These are phyloP conservation scores for Vigna angularis DNA, from an alignment of 306 rosid species.

Conservation along the genomic window DNA sequence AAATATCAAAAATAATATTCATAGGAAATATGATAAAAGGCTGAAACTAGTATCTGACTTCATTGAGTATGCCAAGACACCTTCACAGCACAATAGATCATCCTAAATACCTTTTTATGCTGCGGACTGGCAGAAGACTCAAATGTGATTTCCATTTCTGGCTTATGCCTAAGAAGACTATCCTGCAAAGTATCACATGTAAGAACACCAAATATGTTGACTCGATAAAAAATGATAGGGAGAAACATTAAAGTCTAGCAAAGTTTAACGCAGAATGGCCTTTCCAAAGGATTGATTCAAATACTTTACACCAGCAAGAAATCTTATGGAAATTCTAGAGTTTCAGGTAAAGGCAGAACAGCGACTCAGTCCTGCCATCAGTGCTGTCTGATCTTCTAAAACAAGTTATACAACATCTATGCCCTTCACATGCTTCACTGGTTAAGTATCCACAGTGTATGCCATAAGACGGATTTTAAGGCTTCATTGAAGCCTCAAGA, in stretches of 20 bases:
- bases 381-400: slow-evolving; percentile 17
- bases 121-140: slow-evolving; percentile 48
- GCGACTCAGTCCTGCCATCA: not conserved
- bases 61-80: slow-evolving; percentile 25
- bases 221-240: slow-evolving; percentile 13
- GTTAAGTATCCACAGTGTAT: not conserved
- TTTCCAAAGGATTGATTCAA: slow-evolving; percentile 17
- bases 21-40: slow-evolving; percentile 27
- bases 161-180: slow-evolving; percentile 45
- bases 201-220: slow-evolving; percentile 25
- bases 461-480: not conserved
- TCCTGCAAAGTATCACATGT: slow-evolving; percentile 52
- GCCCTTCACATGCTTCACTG: slow-evolving; percentile 1
- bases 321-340: not conserved
- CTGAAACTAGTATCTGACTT: slow-evolving; percentile 6
- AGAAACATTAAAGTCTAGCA: slow-evolving; percentile 17
- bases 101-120: slow-evolving; percentile 48
- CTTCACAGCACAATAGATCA: slow-evolving; percentile 9
- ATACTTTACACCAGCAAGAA: slow-evolving; percentile 10
- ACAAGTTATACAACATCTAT: not conserved
- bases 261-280: not conserved
- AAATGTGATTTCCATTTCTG: slow-evolving; percentile 45
- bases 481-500: slow-evolving; percentile 4
- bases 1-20: slow-evolving; percentile 5
- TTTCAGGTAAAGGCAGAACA: not conserved